These are phyloP conservation scores for Urostyla sp. DNA, from an alignment of 73 alveolate species.

Conservation along the genomic window DNA sequence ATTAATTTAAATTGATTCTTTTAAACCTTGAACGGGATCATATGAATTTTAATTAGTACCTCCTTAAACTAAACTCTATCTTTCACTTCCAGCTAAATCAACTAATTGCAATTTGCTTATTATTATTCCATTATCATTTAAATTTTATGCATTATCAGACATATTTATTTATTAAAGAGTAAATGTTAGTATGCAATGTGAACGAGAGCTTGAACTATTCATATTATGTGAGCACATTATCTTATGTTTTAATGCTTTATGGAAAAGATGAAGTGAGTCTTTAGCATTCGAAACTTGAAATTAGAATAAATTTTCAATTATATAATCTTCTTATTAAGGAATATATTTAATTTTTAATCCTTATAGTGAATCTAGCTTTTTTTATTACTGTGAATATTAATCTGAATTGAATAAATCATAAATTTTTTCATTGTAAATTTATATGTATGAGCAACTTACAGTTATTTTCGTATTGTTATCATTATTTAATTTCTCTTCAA, in stretches of 20 bases:
- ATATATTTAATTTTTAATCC: conserved; percentile 39
- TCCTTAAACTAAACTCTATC: conserved; percentile 72
- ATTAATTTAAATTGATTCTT: conserved; percentile 90
- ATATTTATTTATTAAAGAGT: conserved; percentile 19
- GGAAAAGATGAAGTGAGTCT: conserved; percentile 27
- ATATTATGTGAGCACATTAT: conserved; percentile 53
- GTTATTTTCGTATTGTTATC: neutral
- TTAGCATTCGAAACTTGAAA: conserved; percentile 5
- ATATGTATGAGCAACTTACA: conserved; percentile 38
- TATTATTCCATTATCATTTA: conserved; percentile 63
- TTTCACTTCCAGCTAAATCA: conserved; percentile 87
- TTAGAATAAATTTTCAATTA: conserved; percentile 30
- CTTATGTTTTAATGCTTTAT: conserved; percentile 49
- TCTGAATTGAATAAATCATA: conserved; percentile 53
- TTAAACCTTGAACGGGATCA: conserved; percentile 14
- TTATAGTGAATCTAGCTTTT: conserved; percentile 11
- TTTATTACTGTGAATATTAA: conserved; percentile 1
- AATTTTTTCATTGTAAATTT: conserved; percentile 50
- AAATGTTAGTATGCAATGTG: conserved; percentile 49
- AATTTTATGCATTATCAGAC: no score
- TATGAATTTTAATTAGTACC: no score
- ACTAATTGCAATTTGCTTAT: conserved; percentile 77
- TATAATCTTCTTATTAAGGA: conserved; percentile 11
- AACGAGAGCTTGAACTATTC: conserved; percentile 50
- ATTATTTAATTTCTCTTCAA: neutral